These are phyloP conservation scores for Penicillium cosmopolitanum DNA, from an alignment of 495 filamentous ascomycete species.

Conservation along the genomic window DNA sequence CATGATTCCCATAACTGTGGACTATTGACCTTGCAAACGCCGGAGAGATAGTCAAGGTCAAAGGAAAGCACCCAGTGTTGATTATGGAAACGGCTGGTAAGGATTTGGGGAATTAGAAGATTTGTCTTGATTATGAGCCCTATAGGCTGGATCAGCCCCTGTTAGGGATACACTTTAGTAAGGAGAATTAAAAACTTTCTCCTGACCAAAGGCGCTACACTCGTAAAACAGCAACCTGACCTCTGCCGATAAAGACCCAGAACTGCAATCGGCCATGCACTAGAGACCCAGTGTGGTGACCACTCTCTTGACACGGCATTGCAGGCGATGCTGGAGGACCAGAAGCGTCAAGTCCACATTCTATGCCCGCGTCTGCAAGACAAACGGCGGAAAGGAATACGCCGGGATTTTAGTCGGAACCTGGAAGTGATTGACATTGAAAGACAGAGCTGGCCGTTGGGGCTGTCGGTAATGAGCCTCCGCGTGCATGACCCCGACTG, in stretches of 20 bases:
- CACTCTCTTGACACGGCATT: conserved; percentile 17
- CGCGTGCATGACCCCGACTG: background rate
- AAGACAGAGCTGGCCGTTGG: conserved; percentile 26
- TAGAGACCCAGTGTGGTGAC: conserved; percentile 12
- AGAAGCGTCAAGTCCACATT: conserved; percentile 23
- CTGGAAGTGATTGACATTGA: conserved; percentile 32
- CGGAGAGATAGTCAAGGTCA: too few species aligned
- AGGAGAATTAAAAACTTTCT: too few species aligned
- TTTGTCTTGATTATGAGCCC: too few species aligned
- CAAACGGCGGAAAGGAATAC: conserved; percentile 22
- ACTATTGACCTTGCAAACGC: too few species aligned
- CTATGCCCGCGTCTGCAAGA: conserved; percentile 19
- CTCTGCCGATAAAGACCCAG: conserved; percentile 9
- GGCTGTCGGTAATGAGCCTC: conserved; percentile 22
- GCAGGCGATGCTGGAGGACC: conserved; percentile 15
- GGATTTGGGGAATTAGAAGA: too few species aligned
- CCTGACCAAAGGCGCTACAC: too few species aligned
- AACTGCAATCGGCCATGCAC: conserved; percentile 11
- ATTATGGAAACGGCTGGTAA: too few species aligned
- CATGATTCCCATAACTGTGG: too few species aligned
- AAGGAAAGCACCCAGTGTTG: too few species aligned
- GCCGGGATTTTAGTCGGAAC: conserved; percentile 21
- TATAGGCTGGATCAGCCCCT: too few species aligned
- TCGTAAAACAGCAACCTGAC: too few species aligned
- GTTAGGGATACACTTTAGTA: too few species aligned